Percentiles rank a stretch among this genome's conserved stretches.
phyloP scores from a whole-genome alignment of 83 land plant species.

The Thuja plicata region DNA sequence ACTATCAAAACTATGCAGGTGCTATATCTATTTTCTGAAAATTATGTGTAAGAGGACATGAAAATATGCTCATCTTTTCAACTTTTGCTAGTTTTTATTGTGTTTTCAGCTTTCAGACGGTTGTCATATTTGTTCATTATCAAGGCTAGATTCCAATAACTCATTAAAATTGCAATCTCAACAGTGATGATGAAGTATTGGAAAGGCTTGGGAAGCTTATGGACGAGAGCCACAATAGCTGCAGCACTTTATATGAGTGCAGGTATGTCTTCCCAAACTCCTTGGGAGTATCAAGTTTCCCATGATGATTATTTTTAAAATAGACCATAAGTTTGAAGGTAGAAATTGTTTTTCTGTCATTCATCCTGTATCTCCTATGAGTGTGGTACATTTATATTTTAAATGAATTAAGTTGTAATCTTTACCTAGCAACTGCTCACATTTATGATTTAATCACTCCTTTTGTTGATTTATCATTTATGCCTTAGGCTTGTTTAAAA shows the following conservation, averaged over 20 bases:
- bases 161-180: background rate
- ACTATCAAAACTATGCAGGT: background rate
- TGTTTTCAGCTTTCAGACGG: too few relatives aligned
- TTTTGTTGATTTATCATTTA: background rate
- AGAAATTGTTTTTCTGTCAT: background rate
- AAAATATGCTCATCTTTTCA: background rate
- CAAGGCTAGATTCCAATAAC: background rate
- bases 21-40: background rate
- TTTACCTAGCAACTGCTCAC: background rate
- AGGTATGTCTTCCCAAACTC: slow-evolving; percentile 47
- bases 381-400: background rate
- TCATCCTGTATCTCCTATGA: background rate
- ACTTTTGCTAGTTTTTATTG: background rate
- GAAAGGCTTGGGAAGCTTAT: slow-evolving; percentile 87
- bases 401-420: background rate
- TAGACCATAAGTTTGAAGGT: background rate
- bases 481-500: background rate
- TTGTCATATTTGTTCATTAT: background rate
- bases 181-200: slow-evolving; percentile 79
- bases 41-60: background rate
- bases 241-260: slow-evolving; percentile 94
- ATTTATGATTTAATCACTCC: background rate
- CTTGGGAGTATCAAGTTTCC: background rate
- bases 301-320: background rate
- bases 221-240: slow-evolving; percentile 96